Conservation (phyloP, 352 stramenopile genomes). For the Stramenopiles sp. region DNA sequence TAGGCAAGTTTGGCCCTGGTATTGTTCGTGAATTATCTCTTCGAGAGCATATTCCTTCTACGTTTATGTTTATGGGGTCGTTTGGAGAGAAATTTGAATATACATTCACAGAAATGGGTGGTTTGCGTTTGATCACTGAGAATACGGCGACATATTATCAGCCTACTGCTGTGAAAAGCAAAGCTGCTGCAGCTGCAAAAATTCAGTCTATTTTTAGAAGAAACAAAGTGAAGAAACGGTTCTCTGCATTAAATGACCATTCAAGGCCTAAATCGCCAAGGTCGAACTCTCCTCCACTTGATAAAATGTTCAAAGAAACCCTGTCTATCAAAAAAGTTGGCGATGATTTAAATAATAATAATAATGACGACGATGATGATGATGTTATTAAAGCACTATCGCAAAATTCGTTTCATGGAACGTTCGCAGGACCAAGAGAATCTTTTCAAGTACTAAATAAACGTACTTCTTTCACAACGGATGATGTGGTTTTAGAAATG, state of each 20-base stretch:
- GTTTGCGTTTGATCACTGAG: neutral
- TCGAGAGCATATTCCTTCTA: neutral
- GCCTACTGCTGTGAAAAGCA: neutral
- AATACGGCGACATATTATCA: neutral
- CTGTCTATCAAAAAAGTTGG: neutral
- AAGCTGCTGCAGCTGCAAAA: neutral
- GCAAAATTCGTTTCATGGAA: neutral
- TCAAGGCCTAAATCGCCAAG: too few species aligned
- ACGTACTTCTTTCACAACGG: neutral
- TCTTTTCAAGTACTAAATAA: neutral
- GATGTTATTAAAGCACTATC: neutral
- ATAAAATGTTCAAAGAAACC: neutral
- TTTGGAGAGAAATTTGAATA: neutral
- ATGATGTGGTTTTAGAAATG: neutral
- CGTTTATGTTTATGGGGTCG: neutral
- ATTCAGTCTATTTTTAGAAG: neutral
- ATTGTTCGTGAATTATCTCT: neutral
- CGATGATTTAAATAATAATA: neutral
- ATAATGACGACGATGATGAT: neutral
- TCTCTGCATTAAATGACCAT: neutral
- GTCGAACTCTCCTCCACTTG: neutral
- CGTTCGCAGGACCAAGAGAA: neutral
- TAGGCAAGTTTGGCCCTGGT: neutral
- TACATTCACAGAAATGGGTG: neutral
- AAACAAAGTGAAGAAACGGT: neutral